phyloP scores from a whole-genome alignment of 2,329 filamentous ascomycete species.

The Fusarium azukiicola region DNA sequence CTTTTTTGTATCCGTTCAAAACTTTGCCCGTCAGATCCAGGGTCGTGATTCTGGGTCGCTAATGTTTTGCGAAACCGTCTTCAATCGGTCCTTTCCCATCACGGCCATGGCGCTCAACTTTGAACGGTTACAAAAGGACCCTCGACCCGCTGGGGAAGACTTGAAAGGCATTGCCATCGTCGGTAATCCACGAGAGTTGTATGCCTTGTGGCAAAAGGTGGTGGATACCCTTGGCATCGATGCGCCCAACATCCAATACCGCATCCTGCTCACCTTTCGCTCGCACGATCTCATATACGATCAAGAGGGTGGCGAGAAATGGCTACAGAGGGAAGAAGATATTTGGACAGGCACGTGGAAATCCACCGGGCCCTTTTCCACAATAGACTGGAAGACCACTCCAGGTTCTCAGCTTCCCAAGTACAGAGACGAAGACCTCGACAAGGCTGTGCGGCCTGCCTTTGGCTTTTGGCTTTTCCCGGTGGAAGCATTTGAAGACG shows the following conservation, averaged over 20 bases:
- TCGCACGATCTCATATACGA: neutral
- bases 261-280: neutral
- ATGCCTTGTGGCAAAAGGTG: neutral
- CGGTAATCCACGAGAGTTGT: neutral
- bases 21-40: neutral
- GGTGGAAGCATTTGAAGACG: neutral
- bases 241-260: neutral
- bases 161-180: neutral
- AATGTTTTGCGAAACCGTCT: neutral
- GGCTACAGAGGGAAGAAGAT: neutral
- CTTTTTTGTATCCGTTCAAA: neutral
- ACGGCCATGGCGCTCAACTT: conserved; percentile 3
- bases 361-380: neutral
- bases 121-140: neutral
- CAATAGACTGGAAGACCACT: neutral
- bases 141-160: neutral
- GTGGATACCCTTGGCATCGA: neutral
- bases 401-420: neutral
- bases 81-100: conserved; percentile 3
- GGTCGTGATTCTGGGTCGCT: neutral
- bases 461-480: conserved; percentile 7
- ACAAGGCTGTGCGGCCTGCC: neutral
- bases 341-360: neutral
- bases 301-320: neutral
- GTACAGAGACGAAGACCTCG: neutral